Evolutionary conservation across 768 basidiomycete species (phyloP), one percentile per base, ranked within the genome.

Genomic region (Lyophyllum shimeji): DNA sequence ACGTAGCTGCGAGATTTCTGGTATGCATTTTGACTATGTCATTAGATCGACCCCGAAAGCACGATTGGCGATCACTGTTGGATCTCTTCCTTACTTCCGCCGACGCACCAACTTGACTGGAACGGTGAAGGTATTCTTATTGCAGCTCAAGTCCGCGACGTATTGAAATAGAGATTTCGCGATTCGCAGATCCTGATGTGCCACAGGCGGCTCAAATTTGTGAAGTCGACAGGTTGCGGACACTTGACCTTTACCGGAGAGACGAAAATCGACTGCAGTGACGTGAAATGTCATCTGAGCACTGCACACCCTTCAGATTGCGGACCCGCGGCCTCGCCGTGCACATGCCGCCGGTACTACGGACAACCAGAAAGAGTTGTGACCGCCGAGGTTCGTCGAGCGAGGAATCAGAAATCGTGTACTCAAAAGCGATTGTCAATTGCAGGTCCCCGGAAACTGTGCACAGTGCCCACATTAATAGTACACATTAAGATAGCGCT

Each of bases 321-420:
- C 66, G 64, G 63, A 13, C 64, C 71, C 17, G 56, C 63, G 7
- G 59, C 63, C 54, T 63, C 61, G 11, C 73, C 70, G 31, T 78
- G 81, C 55, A 50, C 39, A 13, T 89, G 86, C 64, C 81, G 77
- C 51, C 79, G 82, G 56, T 89, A 83, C 63, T 87, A 79, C 58
- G 74, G 72, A 53, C 83, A 84, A 62, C 86, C 88, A 18, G 74
- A 83, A 53, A 79, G 87, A 52, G 43, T 78, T 46, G 62, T 76
- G 57, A 74, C 72, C 15, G 56, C 65, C 23, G 71, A 80, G 64
- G 87, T 85, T 48, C 53, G 74, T 67, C 31, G 25, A 31, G 7
- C 40, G 11, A 18, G 9, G 39, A 46, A 44, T 18, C 20, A 45
- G 11, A 20, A 40, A 5, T 29, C 18, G 4, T 17, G 8, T 12